A percentile compares a stretch with the other conserved stretches of the same genome.
These are phyloP conservation scores for Aspergillus cristatus DNA, from an alignment of 495 filamentous ascomycete species.

Conservation along the genomic window DNA sequence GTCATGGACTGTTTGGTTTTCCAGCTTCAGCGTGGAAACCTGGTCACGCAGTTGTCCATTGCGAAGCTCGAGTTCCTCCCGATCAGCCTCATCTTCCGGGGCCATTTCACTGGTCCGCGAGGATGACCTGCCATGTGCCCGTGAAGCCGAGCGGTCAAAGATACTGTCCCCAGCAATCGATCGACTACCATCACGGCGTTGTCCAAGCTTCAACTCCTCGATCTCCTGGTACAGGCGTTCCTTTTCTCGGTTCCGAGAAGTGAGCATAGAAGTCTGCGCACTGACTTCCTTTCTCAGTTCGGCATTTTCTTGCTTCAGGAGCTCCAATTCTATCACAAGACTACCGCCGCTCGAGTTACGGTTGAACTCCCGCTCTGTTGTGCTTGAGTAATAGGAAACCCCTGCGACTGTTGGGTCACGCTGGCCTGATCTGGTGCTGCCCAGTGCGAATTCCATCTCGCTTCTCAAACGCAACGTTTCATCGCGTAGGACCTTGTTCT, in stretches of 20 bases:
- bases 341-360: constrained; percentile 53
- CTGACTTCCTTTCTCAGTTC: constrained; percentile 86
- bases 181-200: constrained; percentile 54
- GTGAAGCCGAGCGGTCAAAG: constrained; percentile 84
- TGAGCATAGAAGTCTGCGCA: constrained; percentile 96
- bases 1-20: constrained; percentile 69
- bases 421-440: constrained; percentile 30
- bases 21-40: constrained; percentile 71
- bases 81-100: constrained; percentile 65
- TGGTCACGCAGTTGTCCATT: constrained; percentile 78
- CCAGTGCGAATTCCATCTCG: constrained; percentile 39
- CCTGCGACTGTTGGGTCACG: constrained; percentile 48
- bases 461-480: constrained; percentile 69
- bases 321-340: constrained; percentile 61
- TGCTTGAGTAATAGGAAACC: constrained; percentile 46
- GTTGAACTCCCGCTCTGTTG: constrained; percentile 52
- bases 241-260: constrained; percentile 88
- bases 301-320: constrained; percentile 84
- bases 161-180: constrained; percentile 81
- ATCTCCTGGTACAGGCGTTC: constrained; percentile 94
- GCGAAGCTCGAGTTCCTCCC: constrained; percentile 76
- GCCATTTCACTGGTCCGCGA: constrained; percentile 68
- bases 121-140: constrained; percentile 61
- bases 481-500: constrained; percentile 75
- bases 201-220: constrained; percentile 84